Base-by-base conservation (phyloP, 495 filamentous ascomycete genomes). In the Penicillium paradoxum region DNA sequence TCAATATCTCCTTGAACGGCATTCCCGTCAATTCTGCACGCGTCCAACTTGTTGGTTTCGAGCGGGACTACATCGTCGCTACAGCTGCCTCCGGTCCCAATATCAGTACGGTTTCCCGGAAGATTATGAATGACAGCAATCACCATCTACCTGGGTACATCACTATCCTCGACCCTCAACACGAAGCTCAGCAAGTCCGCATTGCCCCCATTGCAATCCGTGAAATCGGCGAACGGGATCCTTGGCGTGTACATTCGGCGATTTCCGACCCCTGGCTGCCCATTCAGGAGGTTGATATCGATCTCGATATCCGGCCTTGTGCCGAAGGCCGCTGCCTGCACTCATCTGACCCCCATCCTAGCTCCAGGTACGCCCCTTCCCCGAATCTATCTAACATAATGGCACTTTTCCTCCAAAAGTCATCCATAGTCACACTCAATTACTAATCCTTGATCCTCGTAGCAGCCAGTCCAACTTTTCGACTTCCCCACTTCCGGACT, bases 21-120 rank as follows among this genome's bases (percentile, higher is more conserved):
- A 55, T 68, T 50, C 52, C 52, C 36, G 69, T 85, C 19, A 62
- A 73, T 22, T 72, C 83, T 66, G 79, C 85, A 14, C 64, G 68
- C 57, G 71, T 89, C 57, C 82, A 86, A 55, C 70, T 89, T 19
- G 69, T 79, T 37, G 78, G 80, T 0, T 81, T 84, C 60, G 82
- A 82, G 59, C 60, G 74, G 44, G 73, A 85, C 50, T 88, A 81
- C 56, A 79, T 88, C 58, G 66, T 89, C 56, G 81, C 76, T 11
- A 80, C 77, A 29, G 80, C 82, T 7, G 73, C 74, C 21, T 66
- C 65, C 18, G 71, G 68, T 0, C 58, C 43, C 22, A 55, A 60
- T 2, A 44, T 75, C 14, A 73, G 73, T 3, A 19, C 53, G 18
- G 19, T 66, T 11, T 33, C 54, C 6, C 33, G 17, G 9, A 14